phyloP scores from a whole-genome alignment of 345 rosid species.

The Camelina hispida region DNA sequence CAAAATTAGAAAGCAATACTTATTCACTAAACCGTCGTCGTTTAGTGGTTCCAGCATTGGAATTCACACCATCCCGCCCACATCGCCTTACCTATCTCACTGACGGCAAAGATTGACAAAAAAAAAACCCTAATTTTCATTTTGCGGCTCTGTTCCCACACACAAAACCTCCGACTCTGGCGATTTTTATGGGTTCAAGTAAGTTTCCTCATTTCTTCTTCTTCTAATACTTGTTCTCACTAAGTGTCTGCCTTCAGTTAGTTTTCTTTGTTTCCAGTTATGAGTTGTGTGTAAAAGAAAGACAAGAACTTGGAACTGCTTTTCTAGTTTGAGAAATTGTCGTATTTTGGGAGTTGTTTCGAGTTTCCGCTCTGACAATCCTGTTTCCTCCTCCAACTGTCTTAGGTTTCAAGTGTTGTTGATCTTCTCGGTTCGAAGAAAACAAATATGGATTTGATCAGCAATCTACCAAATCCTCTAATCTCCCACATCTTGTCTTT shows the following conservation, averaged over 20 bases:
- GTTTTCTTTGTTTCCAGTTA: not conserved
- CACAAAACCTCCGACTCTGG: not conserved
- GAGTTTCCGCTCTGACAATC: not conserved
- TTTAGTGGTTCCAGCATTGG: not conserved
- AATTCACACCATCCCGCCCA: slow-evolving; percentile 28
- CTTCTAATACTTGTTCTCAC: not conserved
- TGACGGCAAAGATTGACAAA: slow-evolving; percentile 10
- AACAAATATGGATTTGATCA: slow-evolving; percentile 29
- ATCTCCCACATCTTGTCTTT: slow-evolving; percentile 24
- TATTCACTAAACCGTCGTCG: slow-evolving; percentile 4
- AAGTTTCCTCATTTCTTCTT: slow-evolving; percentile 14
- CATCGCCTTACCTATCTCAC: not conserved
- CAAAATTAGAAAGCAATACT: not conserved
- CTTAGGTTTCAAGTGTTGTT: slow-evolving; percentile 1
- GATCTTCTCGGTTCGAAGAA: not conserved
- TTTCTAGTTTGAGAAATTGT: slow-evolving; percentile 1
- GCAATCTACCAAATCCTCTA: slow-evolving; percentile 24
- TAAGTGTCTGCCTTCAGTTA: not conserved
- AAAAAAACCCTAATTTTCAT: slow-evolving; percentile 30
- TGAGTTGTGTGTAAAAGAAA: slow-evolving; percentile 2
- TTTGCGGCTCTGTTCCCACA: not conserved
- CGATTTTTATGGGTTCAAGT: not conserved
- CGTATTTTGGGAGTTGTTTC: not conserved
- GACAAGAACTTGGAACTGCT: slow-evolving; percentile 23
- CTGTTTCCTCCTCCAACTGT: not conserved